Evolutionary conservation across 2,329 filamentous ascomycete genomes (phyloP).

Genomic region (Xylariomycetidae sp.): DNA sequence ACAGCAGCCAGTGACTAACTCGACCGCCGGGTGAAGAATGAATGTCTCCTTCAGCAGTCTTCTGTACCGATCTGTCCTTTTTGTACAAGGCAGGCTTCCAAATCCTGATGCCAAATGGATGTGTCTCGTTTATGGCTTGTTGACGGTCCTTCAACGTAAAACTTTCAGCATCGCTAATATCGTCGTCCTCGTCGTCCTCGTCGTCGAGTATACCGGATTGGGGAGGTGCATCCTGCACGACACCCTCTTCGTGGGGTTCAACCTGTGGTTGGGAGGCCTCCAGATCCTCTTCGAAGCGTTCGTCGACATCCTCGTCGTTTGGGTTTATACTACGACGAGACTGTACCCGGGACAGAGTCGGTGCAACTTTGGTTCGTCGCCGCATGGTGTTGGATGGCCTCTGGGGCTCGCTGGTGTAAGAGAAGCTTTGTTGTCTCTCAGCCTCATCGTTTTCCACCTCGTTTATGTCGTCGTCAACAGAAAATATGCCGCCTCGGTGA

Average conservation of each 20-base stretch:
- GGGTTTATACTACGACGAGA: slow-evolving; percentile 30
- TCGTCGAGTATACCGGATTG: slow-evolving; percentile 37
- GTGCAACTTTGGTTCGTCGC: slow-evolving; percentile 28
- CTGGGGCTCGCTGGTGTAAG: slow-evolving; percentile 22
- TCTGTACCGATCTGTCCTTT: slow-evolving; percentile 92
- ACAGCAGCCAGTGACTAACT: slow-evolving; percentile 76
- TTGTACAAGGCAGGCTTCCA: slow-evolving; percentile 99
- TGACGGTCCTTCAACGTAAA: slow-evolving; percentile 97
- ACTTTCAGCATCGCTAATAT: slow-evolving; percentile 88
- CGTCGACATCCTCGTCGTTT: slow-evolving; percentile 27
- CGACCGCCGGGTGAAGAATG: slow-evolving; percentile 88
- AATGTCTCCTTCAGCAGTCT: slow-evolving; percentile 93
- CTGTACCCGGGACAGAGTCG: slow-evolving; percentile 37
- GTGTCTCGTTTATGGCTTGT: slow-evolving; percentile 96
- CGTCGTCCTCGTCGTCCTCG: slow-evolving; percentile 61
- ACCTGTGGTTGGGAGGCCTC: slow-evolving; percentile 20
- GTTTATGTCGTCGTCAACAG: slow-evolving; percentile 78
- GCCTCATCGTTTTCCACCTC: slow-evolving; percentile 71
- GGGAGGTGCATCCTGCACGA: slow-evolving; percentile 13
- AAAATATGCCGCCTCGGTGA: slow-evolving; percentile 81
- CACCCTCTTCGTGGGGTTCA: slow-evolving; percentile 34
- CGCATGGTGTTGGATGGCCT: slow-evolving; percentile 34
- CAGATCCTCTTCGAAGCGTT: slow-evolving; percentile 26
- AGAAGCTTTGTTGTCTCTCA: slow-evolving; percentile 39
- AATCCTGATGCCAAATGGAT: slow-evolving; percentile 96